These are phyloP conservation scores for Piper betle DNA, from an alignment of 164 flowering plant genomes.

Conservation along the genomic window DNA sequence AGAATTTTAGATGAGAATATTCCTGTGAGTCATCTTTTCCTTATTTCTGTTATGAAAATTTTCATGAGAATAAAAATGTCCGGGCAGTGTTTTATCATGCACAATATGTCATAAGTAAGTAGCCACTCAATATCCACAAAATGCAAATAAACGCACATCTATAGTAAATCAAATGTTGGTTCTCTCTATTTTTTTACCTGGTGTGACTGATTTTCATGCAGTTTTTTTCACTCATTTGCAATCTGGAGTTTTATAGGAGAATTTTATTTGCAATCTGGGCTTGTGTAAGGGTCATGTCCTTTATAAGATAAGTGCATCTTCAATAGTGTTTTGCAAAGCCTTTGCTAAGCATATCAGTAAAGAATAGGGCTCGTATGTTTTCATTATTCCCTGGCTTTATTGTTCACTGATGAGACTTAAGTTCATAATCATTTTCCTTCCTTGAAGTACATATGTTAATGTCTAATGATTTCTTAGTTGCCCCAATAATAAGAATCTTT, in stretches of 20 bases:
- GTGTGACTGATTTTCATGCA: background rate
- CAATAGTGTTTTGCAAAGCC: too few relatives aligned
- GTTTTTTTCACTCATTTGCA: background rate
- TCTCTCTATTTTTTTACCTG: too few relatives aligned
- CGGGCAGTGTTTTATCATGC: background rate
- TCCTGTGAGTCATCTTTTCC: constrained; percentile 54
- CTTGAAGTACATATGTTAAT: background rate
- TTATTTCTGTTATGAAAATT: background rate
- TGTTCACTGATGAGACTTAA: too few relatives aligned
- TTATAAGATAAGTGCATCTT: too few relatives aligned
- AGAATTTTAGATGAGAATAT: constrained; percentile 82
- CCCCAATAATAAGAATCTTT: background rate
- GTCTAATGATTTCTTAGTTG: background rate
- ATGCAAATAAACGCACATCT: background rate
- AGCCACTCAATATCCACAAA: too few relatives aligned
- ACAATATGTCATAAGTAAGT: background rate
- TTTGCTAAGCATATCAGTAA: too few relatives aligned
- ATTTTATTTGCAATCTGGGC: too few relatives aligned
- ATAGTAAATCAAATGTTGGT: background rate
- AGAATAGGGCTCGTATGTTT: too few relatives aligned
- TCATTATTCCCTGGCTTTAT: too few relatives aligned
- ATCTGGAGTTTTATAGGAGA: too few relatives aligned
- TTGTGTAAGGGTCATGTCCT: too few relatives aligned
- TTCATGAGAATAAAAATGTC: background rate
- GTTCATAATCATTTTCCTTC: too few relatives aligned